These are phyloP conservation scores for Pichia paraexigua DNA, from an alignment of 805 yeast genomes.

Conservation along the genomic window DNA sequence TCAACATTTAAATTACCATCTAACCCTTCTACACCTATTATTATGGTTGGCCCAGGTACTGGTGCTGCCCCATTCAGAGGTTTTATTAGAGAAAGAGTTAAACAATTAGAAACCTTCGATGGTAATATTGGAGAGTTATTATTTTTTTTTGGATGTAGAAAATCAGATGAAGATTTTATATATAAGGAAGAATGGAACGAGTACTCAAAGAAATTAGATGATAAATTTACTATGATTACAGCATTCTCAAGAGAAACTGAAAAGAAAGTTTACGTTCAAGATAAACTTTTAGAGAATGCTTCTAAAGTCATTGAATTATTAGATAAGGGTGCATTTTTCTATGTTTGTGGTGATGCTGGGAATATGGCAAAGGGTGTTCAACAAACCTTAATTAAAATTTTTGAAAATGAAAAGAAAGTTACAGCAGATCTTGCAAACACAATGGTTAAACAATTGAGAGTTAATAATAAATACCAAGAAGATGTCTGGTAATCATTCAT, in stretches of 20 bases:
- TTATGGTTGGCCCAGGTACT: conserved; percentile 96
- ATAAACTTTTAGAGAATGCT: conserved; percentile 51
- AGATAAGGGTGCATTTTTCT: conserved; percentile 70
- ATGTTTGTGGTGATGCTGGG: conserved; percentile 96
- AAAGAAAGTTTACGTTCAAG: conserved; percentile 77
- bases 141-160: conserved; percentile 85
- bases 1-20: conserved; percentile 91
- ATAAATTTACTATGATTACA: conserved; percentile 59
- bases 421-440: conserved; percentile 64
- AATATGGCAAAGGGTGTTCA: conserved; percentile 95
- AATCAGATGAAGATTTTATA: conserved; percentile 67
- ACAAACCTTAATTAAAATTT: conserved; percentile 52
- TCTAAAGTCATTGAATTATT: conserved; percentile 48
- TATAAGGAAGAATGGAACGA: conserved; percentile 87
- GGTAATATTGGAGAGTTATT: conserved; percentile 60
- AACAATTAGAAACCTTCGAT: conserved; percentile 38
- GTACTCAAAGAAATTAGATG: conserved; percentile 53
- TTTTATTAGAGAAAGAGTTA: conserved; percentile 80
- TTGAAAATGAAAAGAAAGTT: conserved; percentile 56
- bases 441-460: conserved; percentile 67
- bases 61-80: conserved; percentile 99
- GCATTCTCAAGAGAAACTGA: conserved; percentile 79
- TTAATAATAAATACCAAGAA: conserved; percentile 87
- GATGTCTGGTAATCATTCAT: conserved; percentile 71
- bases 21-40: conserved; percentile 73